Base-by-base conservation (phyloP, 2,329 filamentous ascomycete species). In the Nigrospora osmanthi region DNA sequence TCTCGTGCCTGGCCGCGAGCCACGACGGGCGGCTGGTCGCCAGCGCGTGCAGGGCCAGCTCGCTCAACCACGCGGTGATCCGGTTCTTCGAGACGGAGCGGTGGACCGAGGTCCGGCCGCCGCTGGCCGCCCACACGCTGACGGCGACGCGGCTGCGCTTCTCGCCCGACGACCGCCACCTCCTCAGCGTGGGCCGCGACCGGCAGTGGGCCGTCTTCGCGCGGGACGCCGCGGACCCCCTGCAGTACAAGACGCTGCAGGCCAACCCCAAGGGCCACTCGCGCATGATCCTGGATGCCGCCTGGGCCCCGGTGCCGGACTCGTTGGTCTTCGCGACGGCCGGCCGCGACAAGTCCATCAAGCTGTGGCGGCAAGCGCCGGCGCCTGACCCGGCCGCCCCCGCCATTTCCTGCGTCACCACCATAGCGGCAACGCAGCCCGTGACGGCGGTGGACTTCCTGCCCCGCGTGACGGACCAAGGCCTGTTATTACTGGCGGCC, bases 21-120 rank as follows among this genome's bases (percentile, higher is more conserved):
- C 78, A 87, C 58, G 82, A 89, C 55, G 85, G 86, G 12, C 71
- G 66, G 4, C 65, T 96, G 17, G 76, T 98, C 13, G 93, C 93
- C 31, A 96, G 90, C 43, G 89, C 93, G 2, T 98, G 93, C 70
- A 88, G 87, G 58, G 93, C 93, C 15, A 95, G 85, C 59, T 94
- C 89, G 1, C 74, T 91, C 46, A 93, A 96, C 62, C 93, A 98
- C 61, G 93, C 93, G 37, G 90, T 97, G 35, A 88, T 98, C 56
- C 81, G 93, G 16, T 65, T 98, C 9, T 97, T 95, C 59, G 89
- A 95, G 60, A 93, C 90, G 12, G 76, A 74, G 32, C 78, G 79
- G 38, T 98, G 93, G 93, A 85, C 88, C 15, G 89, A 98, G 66
- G 71, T 96, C 36, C 82, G 80, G 47, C 90, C 91, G 2, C 78